A percentile compares a stretch with the other conserved stretches of the same genome.
phyloP scores from a whole-genome alignment of 768 basidiomycete species.

The Pleurotus platypus region DNA sequence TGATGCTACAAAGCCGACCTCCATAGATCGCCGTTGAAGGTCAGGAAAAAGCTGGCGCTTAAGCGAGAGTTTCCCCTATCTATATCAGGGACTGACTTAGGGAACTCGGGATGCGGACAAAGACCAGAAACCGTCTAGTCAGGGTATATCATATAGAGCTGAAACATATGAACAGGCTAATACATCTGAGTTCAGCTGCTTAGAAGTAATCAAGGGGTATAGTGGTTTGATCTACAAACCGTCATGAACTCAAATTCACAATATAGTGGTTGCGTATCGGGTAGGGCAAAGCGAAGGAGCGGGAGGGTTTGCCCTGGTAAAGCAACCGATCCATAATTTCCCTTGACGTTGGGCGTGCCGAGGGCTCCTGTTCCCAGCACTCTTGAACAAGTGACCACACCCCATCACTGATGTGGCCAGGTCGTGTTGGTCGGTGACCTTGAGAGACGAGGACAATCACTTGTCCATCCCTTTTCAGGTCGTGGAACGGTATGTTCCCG shows the following conservation, averaged over 20 bases:
- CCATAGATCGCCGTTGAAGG: no score
- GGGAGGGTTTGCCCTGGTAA: neutral
- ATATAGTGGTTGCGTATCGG: neutral
- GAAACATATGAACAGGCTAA: no score
- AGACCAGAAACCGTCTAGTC: no score
- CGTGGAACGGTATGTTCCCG: slow-evolving; percentile 22
- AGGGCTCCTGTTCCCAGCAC: slow-evolving; percentile 7
- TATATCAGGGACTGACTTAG: no score
- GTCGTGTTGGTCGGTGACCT: slow-evolving; percentile 6
- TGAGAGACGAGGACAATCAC: slow-evolving; percentile 16
- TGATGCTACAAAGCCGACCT: no score
- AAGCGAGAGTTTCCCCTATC: no score
- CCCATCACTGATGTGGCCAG: neutral
- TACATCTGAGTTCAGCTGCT: neutral
- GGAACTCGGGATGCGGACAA: no score
- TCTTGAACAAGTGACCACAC: slow-evolving; percentile 7
- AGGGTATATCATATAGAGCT: no score
- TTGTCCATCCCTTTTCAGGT: slow-evolving; percentile 13
- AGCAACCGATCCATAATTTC: neutral
- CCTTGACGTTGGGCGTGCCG: neutral
- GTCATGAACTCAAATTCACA: no score
- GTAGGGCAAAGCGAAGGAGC: neutral
- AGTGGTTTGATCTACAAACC: neutral
- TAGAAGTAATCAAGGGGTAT: neutral
- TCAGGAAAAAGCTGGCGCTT: no score